Percentiles rank a stretch among this genome's conserved stretches.
Conservation (phyloP, 495 filamentous ascomycete species). For the Xanthoparmelia taractica region DNA sequence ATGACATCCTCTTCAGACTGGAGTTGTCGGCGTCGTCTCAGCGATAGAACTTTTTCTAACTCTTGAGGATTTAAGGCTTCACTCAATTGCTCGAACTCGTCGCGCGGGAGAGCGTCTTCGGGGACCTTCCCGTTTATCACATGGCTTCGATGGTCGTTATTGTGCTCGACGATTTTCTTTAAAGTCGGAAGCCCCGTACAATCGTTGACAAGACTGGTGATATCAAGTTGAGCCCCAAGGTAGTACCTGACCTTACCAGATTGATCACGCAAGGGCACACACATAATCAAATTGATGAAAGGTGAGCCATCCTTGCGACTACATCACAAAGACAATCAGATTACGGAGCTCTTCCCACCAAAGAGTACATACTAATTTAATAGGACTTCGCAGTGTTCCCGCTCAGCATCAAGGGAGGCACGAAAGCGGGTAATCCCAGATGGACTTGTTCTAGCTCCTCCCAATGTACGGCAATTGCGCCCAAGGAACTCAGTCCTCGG, state of each 20-base stretch:
- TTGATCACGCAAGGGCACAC: constrained; percentile 54
- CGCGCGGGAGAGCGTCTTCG: constrained; percentile 24
- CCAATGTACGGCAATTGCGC: constrained; percentile 56
- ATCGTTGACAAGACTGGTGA: constrained; percentile 46
- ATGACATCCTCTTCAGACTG: constrained; percentile 11
- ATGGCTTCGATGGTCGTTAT: background rate
- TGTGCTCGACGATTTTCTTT: constrained; percentile 34
- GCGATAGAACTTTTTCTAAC: constrained; percentile 38
- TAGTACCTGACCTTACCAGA: constrained; percentile 53
- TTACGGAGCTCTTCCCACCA: constrained; percentile 1
- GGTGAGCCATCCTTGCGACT: constrained; percentile 55
- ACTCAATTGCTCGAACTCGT: constrained; percentile 47
- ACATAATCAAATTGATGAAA: constrained; percentile 60
- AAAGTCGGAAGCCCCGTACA: constrained; percentile 50
- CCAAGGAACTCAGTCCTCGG: constrained; percentile 51
- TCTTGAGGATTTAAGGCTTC: constrained; percentile 53
- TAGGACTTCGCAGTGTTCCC: constrained; percentile 59
- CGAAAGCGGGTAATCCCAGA: constrained; percentile 47
- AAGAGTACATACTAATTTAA: constrained; percentile 54
- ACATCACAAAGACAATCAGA: constrained; percentile 7
- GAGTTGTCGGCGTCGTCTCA: constrained; percentile 24
- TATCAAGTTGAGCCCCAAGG: constrained; percentile 55
- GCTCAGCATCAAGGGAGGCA: constrained; percentile 46
- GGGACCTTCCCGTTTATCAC: constrained; percentile 2
- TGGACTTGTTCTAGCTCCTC: constrained; percentile 48